Base-by-base conservation (phyloP, 352 stramenopile genomes). In the Globisporangium splendens region DNA sequence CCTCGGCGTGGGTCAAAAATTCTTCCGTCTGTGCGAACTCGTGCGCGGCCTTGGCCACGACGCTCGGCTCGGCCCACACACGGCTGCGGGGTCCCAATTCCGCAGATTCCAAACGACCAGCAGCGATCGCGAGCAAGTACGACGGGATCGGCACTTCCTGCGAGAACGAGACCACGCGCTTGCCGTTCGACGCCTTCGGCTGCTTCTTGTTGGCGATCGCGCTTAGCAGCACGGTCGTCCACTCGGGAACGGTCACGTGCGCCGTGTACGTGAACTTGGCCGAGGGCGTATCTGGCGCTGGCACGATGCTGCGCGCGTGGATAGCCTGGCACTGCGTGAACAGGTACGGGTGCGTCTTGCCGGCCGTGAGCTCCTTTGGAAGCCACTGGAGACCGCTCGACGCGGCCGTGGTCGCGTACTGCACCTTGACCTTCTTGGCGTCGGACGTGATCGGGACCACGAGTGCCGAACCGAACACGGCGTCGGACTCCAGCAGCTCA, bases 191-290 rank as follows among this genome's bases (percentile, higher is more conserved):
- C 24, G 24, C 24, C 24, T 24, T 98, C 95, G 24, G 95, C 88
- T n/a, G 98, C 81, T 8, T 83, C 68, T 54, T 66, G 13, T 66
- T 59, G 1, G 67, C 68, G 44, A 86, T 76, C 15, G 92, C 93
- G n/a, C 85, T 97, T 82, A 98, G 95, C 47, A 99, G 77, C 41
- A 73, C 87, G 20, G 91, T 98, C 41, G 91, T 91, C 94, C 91
- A 98, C 13, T 75, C 60, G 0, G 95, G 94, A 8, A 97, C 91
- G 1, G 76, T 93, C 4, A 98, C 82, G 2, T 65, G 85, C 1
- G 95, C 91, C 44, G 85, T 77, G 73, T 98, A 99, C 6, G 95
- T 97, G 55, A 98, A 90, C 67, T 99, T 98, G 35, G 88, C 83
- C 10, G 72, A 72, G 8, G 93, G 94, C 18, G 84, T 86, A 78